Base-by-base conservation (phyloP, 202 grass and related monocot species). In the Tripidium arundinaceum region DNA sequence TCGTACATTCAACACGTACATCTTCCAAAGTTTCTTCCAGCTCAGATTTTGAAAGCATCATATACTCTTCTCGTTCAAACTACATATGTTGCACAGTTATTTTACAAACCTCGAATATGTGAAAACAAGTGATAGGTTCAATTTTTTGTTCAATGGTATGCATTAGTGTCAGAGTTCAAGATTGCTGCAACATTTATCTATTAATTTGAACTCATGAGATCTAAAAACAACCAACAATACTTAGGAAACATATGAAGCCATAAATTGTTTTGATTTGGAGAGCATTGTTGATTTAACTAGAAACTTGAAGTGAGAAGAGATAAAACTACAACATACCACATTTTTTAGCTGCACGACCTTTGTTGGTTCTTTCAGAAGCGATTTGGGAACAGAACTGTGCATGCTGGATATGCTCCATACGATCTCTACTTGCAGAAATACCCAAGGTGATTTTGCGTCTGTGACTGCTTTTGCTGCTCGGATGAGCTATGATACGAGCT, bases 311-410 rank as follows among this genome's bases (percentile, higher is more conserved):
- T 4, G 28, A 84, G 66, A 29, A 69, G 9, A 42, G 43, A 70
- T 72, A 81, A 84, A 67, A 82, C 36, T 57, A 62, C 9, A 62
- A n/a, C 85, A 80, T 95, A 98, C 96, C 96, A 96, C 18, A 86
- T 96, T 86, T 85, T 91, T 90, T 62, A 99, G 78, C 74, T 96
- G 77, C 76, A 99, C 85, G 65, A 99, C 80, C 52, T 92, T 87
- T 43, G 96, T 99, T 37, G 86, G 75, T 43, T 87, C 83, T 70
- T 81, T 71, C 81, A 99, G 83, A 70, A 99, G 85, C 19, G 81
- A 61, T 89, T 91, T 91, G 57, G 82, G 11, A 10, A 40, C n/a
- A n/a, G n/a, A n/a, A n/a, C n/a, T n/a, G n/a, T n/a, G n/a, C n/a
- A n/a, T n/a, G n/a, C n/a, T n/a, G n/a, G n/a, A n/a, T n/a, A n/a